phyloP scores from a whole-genome alignment of 2,329 filamentous ascomycete genomes.

The Plectosphaerella cucumerina region DNA sequence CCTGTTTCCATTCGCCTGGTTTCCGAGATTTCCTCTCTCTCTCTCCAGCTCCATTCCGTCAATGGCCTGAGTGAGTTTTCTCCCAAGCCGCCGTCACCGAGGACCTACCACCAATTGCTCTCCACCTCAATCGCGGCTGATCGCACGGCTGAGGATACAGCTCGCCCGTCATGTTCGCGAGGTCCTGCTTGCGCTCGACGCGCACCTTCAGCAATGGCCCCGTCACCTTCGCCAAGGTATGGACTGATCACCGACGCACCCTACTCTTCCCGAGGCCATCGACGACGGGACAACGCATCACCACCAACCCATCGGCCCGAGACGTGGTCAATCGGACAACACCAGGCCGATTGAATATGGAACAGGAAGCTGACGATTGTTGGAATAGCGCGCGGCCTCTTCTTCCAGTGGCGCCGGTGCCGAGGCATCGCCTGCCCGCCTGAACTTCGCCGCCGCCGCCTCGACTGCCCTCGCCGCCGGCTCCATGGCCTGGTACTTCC shows the following conservation, averaged over 20 bases:
- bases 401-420: constrained; percentile 69
- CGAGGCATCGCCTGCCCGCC: constrained; percentile 67
- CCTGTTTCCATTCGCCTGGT: constrained; percentile 1
- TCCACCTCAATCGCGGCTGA: constrained; percentile 24
- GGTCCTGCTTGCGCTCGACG: constrained; percentile 84
- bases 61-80: constrained; percentile 1
- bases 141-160: constrained; percentile 34
- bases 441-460: constrained; percentile 82
- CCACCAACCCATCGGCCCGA: not conserved
- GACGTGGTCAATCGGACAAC: not conserved
- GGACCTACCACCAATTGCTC: constrained; percentile 28
- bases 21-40: constrained; percentile 1
- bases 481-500: constrained; percentile 95
- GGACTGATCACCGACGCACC: constrained; percentile 21
- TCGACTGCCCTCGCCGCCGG: constrained; percentile 84
- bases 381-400: constrained; percentile 59
- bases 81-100: constrained; percentile 8
- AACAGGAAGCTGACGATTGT: constrained; percentile 31
- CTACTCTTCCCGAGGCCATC: constrained; percentile 6
- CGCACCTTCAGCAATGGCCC: constrained; percentile 78
- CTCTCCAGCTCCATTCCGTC: constrained; percentile 2
- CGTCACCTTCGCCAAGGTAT: constrained; percentile 72
- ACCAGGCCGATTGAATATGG: constrained; percentile 9
- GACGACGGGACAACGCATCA: constrained; percentile 6
- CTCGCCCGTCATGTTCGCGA: constrained; percentile 79